Base-by-base conservation (phyloP, 1,284 basidiomycete genomes). In the Coniferiporia weirii region DNA sequence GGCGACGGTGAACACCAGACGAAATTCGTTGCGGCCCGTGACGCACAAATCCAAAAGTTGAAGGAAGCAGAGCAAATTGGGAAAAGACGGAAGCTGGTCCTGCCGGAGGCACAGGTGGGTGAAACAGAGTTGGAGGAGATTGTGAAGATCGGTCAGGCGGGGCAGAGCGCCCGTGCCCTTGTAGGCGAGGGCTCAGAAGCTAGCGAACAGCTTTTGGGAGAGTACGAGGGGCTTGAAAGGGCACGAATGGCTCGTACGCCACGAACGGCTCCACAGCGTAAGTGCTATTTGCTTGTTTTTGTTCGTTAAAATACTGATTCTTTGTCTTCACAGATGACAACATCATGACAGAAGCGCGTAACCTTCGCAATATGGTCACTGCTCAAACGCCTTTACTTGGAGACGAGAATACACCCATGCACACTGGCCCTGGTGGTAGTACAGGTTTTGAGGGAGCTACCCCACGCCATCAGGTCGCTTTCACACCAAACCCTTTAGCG, bases 31-130 rank as follows among this genome's bases (percentile, higher is more conserved):
- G 87, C 94, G 22, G 92, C 93, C 6, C 87, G 95, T 61, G 95
- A 99, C 70, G 95, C 94, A 1, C 95, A 98, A 70, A 96, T 99
- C 64, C 92, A 96, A 70, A 95, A 95, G 72, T 79, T 98, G 64
- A 96, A 96, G 71, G 96, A 99, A 72, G 95, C 95, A 17, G 95
- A 98, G 72, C 93, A 93, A 59, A 95, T 99, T 60, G 90, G 93
- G 27, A 85, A 94, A 66, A 77, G 97, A 62, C 77, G 93, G 66
- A 93, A 92, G 71, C 79, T 99, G 51, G 84, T 85, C 61, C 79
- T 99, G 10, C 97, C 97, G 0, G 78, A 80, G 19, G 93, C 96
- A 1, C 96, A 99, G 69, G 97, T 99, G 3, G 92, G 92, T n/a
- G 95, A 99, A 73, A 76, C 80, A 6, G 96, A 99, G 73, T 75